phyloP scores from a whole-genome alignment of 2,329 filamentous ascomycete species.

The Hypomyces rosellus region DNA sequence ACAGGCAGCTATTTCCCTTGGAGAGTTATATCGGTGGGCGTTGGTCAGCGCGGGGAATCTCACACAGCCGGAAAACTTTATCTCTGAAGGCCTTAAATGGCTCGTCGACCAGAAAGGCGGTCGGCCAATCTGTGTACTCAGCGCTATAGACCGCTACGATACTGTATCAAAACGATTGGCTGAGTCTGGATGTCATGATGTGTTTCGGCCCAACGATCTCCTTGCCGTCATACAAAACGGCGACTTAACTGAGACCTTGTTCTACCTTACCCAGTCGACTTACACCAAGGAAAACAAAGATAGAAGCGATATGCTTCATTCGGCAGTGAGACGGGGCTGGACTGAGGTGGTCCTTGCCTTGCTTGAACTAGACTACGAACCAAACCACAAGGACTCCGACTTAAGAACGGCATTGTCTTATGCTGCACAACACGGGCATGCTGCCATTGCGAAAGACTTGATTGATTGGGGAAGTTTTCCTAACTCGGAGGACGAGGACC shows the following conservation, averaged over 20 bases:
- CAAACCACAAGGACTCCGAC: constrained; percentile 7
- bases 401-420: constrained; percentile 13
- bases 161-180: too few species aligned
- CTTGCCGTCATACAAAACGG: too few species aligned
- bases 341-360: constrained; percentile 6
- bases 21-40: constrained; percentile 9
- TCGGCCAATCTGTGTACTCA: too few species aligned
- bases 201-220: too few species aligned
- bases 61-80: not conserved
- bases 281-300: not conserved
- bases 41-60: not conserved
- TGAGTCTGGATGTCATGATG: too few species aligned
- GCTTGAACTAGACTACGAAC: constrained; percentile 10
- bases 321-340: constrained; percentile 14
- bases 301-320: constrained; percentile 8
- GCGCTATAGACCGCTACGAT: too few species aligned
- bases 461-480: too few species aligned
- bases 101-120: not conserved
- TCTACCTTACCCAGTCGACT: not conserved
- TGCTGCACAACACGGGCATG: constrained; percentile 8
- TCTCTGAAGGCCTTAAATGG: constrained; percentile 4
- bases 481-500: too few species aligned
- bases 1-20: not conserved
- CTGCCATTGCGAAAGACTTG: constrained; percentile 1
- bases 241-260: too few species aligned